Base-by-base conservation (phyloP, 176 grass and related monocot genomes). In the Juncus inflexus region DNA sequence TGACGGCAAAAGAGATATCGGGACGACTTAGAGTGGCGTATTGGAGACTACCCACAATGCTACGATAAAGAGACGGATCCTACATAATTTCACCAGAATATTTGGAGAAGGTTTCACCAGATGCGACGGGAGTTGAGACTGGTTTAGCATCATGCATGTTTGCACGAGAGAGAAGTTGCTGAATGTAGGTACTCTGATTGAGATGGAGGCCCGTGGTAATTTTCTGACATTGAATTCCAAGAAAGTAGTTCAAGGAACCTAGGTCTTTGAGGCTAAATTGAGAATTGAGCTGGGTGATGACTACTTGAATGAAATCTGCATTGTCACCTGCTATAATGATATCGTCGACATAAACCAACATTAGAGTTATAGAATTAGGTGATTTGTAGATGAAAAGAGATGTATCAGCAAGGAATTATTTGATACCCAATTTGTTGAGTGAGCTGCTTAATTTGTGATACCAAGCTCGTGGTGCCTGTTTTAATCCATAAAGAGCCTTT, bases 261-360 rank as follows among this genome's bases (percentile, higher is more conserved):
- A 68, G 19, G 14, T 68, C 5, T 10, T 50, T 43, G 15, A 68
- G 2, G 6, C 38, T 3, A 16, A 68, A 68, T 50, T 12, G 1
- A 3, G 4, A 35, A 15, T 15, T 15, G 5, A 68, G 35, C 11
- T 12, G 8, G 36, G 5, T 3, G n/a, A 68, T 47, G 8, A 42
- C 14, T 2, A 12, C 9, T 28, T 7, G 11, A 35, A 68, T 51
- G 3, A 9, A 41, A 5, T 45, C 3, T 12, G 3, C 2, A 5
- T 42, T 19, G 7, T 1, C 12, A 4, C 64, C 40, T 15, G 11
- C 15, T 2, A 68, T 37, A 41, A 64, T 11, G 37, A 64, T 64
- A 9, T 64, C 61, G 41, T 64, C 61, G 37, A 64, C 61, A 68
- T 68, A 68, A 4, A 68, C 11, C 6, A 68, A 8, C 12, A 68